Conservation (phyloP, 176 grass and related monocot species). For the Cenchrus purpureus region DNA sequence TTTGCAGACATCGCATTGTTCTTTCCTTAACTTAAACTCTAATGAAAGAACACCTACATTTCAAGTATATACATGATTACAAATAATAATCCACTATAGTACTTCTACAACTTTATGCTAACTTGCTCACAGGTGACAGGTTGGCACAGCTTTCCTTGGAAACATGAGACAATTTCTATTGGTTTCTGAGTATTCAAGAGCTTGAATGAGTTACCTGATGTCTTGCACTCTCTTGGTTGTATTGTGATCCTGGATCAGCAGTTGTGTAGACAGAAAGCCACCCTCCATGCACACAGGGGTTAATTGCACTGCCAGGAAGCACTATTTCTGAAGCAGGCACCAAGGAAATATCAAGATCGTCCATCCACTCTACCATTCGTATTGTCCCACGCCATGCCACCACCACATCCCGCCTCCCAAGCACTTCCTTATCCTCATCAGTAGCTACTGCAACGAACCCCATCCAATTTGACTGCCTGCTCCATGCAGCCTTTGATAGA, state of each 20-base stretch:
- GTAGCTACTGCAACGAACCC: conserved; percentile 87
- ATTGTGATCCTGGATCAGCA: conserved; percentile 59
- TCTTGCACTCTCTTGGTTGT: conserved; percentile 72
- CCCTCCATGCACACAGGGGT: conserved; percentile 73
- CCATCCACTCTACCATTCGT: conserved; percentile 79
- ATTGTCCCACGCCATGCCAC: conserved; percentile 89
- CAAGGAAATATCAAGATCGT: conserved; percentile 77
- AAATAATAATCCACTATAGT: conserved; percentile 33
- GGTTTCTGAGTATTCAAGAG: conserved; percentile 19
- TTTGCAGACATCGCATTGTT: background rate
- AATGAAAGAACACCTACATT: conserved; percentile 28
- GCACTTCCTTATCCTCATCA: conserved; percentile 73
- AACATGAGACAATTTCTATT: conserved; percentile 11
- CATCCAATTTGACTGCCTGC: conserved; percentile 95
- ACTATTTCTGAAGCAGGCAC: conserved; percentile 69
- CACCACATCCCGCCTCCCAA: conserved; percentile 81
- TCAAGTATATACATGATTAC: conserved; percentile 26
- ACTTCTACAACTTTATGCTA: background rate
- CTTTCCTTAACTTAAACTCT: conserved; percentile 32
- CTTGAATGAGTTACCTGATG: conserved; percentile 52
- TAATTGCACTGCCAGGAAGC: background rate
- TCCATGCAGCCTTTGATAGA: conserved; percentile 58
- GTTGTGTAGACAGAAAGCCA: conserved; percentile 84
- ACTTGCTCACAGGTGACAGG: conserved; percentile 6
- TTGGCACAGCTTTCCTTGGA: conserved; percentile 14